Conservation (phyloP, 306 rosid species). For the Cucumis melo region DNA sequence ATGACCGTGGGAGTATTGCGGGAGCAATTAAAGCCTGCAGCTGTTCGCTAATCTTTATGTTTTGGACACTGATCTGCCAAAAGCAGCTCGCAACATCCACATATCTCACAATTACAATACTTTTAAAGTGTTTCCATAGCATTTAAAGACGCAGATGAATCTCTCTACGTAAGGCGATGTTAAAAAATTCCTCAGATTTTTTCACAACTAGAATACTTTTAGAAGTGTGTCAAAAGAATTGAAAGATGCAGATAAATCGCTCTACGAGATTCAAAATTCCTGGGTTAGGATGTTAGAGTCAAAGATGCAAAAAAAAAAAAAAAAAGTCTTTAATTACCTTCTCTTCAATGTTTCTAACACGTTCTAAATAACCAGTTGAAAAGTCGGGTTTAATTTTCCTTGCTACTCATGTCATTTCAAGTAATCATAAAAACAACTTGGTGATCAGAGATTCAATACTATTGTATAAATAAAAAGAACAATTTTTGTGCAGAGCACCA, state of each 20-base stretch:
- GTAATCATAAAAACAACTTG: background rate
- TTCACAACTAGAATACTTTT: background rate
- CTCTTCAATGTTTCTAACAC: background rate
- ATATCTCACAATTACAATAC: conserved; percentile 13
- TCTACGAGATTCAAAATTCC: background rate
- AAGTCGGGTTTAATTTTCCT: background rate
- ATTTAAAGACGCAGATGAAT: background rate
- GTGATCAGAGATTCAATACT: background rate
- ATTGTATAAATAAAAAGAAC: background rate
- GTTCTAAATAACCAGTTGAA: background rate
- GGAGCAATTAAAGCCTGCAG: conserved; percentile 85
- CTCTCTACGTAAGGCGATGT: background rate
- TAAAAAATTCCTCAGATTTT: background rate
- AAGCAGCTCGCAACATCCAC: conserved; percentile 11
- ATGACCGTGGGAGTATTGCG: conserved; percentile 79
- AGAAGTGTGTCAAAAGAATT: background rate
- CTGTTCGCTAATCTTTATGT: conserved; percentile 59
- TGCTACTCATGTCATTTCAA: background rate
- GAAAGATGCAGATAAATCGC: background rate
- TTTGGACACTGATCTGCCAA: conserved; percentile 67
- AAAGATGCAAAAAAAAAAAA: background rate
- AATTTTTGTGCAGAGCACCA: background rate
- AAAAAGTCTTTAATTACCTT: background rate
- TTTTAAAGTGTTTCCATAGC: background rate
- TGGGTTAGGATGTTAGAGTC: background rate